Evolutionary conservation across 768 basidiomycete genomes (phyloP), one percentile per base, ranked within the genome.

Genomic region (Tricholoma hemisulphureum): DNA sequence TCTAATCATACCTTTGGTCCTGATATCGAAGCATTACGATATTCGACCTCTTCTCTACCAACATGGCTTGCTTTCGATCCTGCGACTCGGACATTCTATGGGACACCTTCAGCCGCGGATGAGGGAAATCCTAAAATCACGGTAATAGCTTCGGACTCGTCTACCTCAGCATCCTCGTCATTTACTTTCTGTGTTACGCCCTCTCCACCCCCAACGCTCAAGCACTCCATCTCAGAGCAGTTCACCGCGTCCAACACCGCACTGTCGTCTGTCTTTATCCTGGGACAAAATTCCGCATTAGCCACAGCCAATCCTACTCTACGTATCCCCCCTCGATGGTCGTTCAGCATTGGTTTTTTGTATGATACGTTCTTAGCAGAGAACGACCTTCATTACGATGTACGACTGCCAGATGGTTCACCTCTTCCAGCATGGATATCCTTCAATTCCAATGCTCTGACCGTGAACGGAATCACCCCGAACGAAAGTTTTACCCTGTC

Each of bases 301-400:
- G 65, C 68, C 26, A 77, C 76, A 14, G 64, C 70, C 46, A 75
- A 72, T 50, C 86, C 87, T 55, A 75, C 80, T 50, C 68, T 97
- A 55, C 79, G 93, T 51, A 83, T 96, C 9, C 93, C 93, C 1
- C 83, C 83, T 6, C 71, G 75, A 45, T 96, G 94, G 93, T 91
- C 91, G 0, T 98, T 96, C 74, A 93, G 91, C 65, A 81, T 98
- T 57, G 95, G 95, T 13, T 84, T 97, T 63, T 73, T 85, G 51
- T 76, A 82, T 58, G 75, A 81, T 32, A 94, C 90, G 2, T 88
- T 86, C 69, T 58, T 67, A 2, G 74, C 80, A 28, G 57, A 71
- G 14, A 72, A 80, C 31, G 73, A 73, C 24, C 63, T 91, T 35
- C 88, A 68, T 67, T 94, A 95, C 66, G 77, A 79, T 9, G 85